Evolutionary conservation across 257 asterid species (phyloP).

Genomic region (Avicennia marina): DNA sequence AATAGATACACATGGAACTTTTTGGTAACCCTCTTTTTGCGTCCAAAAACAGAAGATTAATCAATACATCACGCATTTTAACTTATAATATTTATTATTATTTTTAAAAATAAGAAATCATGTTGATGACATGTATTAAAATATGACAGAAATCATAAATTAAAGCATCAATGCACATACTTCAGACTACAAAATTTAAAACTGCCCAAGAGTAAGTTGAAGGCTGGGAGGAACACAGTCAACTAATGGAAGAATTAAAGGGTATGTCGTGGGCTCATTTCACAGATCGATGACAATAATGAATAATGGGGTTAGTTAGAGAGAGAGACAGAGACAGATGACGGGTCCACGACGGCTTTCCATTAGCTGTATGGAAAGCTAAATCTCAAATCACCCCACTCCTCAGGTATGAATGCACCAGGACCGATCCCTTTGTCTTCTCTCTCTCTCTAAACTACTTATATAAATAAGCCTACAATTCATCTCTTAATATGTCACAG

Average conservation of each 20-base stretch:
- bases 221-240: neutral
- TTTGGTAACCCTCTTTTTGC: no score
- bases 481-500: neutral
- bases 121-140: no score
- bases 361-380: conserved; percentile 57
- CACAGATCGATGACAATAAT: no score
- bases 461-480: conserved; percentile 24
- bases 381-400: conserved; percentile 22
- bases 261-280: no score
- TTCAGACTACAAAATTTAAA: no score
- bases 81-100: neutral
- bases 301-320: conserved; percentile 23
- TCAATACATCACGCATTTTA: no score
- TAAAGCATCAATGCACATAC: no score
- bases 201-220: neutral
- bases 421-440: no score
- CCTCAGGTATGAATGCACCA: conserved; percentile 27
- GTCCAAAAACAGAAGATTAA: no score
- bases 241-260: no score
- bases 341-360: conserved; percentile 65
- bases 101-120: no score
- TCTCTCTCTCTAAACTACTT: conserved; percentile 1
- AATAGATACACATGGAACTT: neutral
- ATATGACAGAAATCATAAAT: no score
- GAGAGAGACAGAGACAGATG: neutral